phyloP scores from a whole-genome alignment of 441 rosid species.

The Erysimum cheiri region DNA sequence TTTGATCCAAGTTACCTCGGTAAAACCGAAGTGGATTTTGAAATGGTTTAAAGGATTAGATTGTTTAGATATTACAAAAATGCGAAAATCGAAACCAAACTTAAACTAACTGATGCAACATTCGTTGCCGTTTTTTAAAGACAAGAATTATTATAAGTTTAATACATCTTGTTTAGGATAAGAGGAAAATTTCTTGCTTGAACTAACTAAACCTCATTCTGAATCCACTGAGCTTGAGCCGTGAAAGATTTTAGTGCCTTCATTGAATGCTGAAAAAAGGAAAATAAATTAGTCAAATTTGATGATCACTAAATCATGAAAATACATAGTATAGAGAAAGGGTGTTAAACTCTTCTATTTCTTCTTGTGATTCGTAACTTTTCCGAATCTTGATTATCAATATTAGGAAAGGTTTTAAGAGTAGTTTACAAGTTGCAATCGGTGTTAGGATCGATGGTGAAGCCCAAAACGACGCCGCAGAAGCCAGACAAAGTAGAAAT shows the following conservation, averaged over 20 bases:
- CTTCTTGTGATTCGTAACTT: too few species aligned
- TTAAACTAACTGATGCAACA: background rate
- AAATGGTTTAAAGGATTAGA: background rate
- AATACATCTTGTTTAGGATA: constrained; percentile 5
- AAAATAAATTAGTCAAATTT: background rate
- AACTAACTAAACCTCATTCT: background rate
- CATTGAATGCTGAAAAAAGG: constrained; percentile 34
- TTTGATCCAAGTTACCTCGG: background rate
- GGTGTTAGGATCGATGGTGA: constrained; percentile 63
- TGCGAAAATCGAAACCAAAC: background rate
- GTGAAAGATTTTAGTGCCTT: constrained; percentile 7
- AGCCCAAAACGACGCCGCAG: constrained; percentile 73
- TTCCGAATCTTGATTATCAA: too few species aligned
- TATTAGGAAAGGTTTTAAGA: background rate
- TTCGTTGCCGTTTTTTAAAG: background rate
- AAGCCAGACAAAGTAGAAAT: constrained; percentile 80
- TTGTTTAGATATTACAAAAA: background rate
- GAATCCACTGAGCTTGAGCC: background rate
- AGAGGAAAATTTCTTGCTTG: background rate
- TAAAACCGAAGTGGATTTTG: background rate
- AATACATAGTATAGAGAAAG: background rate
- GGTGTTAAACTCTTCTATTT: background rate
- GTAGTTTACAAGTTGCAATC: constrained; percentile 60
- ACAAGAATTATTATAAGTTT: background rate
- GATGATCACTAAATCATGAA: background rate